A percentile compares a stretch with the other conserved stretches of the same genome.
phyloP scores from a whole-genome alignment of 306 rosid species.

The Trifolium repens region DNA sequence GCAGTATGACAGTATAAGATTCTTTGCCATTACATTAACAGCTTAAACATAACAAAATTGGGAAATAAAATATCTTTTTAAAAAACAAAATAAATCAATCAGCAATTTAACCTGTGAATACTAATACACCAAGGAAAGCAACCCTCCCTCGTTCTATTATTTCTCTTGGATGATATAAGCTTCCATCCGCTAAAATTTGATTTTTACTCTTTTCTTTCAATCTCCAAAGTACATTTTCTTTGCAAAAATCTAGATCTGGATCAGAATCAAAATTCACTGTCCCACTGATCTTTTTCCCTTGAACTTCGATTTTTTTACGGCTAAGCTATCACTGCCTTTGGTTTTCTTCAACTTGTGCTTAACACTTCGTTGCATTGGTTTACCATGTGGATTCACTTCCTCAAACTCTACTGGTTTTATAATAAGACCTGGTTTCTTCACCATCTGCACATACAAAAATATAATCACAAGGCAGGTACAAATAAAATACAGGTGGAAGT shows the following conservation, averaged over 20 bases:
- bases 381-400: slow-evolving; percentile 75
- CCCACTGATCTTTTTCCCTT: slow-evolving; percentile 18
- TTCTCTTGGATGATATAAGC: background rate
- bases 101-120: background rate
- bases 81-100: background rate
- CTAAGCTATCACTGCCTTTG: slow-evolving; percentile 46
- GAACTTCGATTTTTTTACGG: slow-evolving; percentile 48
- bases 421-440: slow-evolving; percentile 80
- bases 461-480: background rate
- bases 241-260: slow-evolving; percentile 26
- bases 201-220: background rate
- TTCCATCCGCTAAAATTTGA: background rate
- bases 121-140: background rate
- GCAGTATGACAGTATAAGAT: background rate
- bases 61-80: background rate
- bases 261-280: slow-evolving; percentile 26
- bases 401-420: slow-evolving; percentile 72
- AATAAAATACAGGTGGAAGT: background rate
- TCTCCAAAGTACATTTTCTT: background rate
- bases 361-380: slow-evolving; percentile 48
- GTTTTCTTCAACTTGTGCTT: slow-evolving; percentile 50
- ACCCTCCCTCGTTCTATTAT: slow-evolving; percentile 3
- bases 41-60: background rate
- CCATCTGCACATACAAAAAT: slow-evolving; percentile 59
- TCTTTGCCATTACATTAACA: background rate